A percentile compares a stretch with the other conserved stretches of the same genome.
phyloP scores from a whole-genome alignment of 768 basidiomycete species.

The Coprinopsis cinerea region DNA sequence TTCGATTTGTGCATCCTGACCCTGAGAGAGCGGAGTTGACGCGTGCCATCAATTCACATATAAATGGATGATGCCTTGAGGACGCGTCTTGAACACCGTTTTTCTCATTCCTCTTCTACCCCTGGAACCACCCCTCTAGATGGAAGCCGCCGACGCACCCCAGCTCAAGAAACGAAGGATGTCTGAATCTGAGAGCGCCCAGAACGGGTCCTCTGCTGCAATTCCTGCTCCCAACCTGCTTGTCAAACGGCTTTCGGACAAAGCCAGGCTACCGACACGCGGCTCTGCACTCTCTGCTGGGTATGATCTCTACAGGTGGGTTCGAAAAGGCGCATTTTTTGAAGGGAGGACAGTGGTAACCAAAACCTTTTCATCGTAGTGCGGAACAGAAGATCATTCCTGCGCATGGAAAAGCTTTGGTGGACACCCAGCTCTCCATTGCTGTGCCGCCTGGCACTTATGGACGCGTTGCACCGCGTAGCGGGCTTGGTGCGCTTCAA shows the following conservation, averaged over 20 bases:
- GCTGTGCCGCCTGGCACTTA: conserved; percentile 93
- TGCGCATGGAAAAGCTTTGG: conserved; percentile 83
- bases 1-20: background rate
- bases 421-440: conserved; percentile 89
- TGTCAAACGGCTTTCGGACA: conserved; percentile 79
- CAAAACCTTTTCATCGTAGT: conserved; percentile 33
- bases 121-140: conserved; percentile 2
- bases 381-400: conserved; percentile 83
- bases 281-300: conserved; percentile 87
- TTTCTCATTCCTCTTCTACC: too few relatives aligned
- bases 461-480: conserved; percentile 93
- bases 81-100: conserved; percentile 3
- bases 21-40: conserved; percentile 19
- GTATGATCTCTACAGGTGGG: conserved; percentile 92
- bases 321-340: conserved; percentile 10
- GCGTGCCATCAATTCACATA: conserved; percentile 20
- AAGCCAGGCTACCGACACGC: conserved; percentile 79
- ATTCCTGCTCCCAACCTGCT: conserved; percentile 51
- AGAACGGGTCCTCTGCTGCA: conserved; percentile 13
- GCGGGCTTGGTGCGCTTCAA: conserved; percentile 79
- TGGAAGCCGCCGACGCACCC: conserved; percentile 21
- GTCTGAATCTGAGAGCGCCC: conserved; percentile 29
- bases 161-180: conserved; percentile 58
- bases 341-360: background rate
- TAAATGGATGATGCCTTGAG: background rate